Percentiles rank a stretch among this genome's conserved stretches.
Conservation (phyloP, 1,284 basidiomycete genomes). For the Papiliotrema flavescens region DNA sequence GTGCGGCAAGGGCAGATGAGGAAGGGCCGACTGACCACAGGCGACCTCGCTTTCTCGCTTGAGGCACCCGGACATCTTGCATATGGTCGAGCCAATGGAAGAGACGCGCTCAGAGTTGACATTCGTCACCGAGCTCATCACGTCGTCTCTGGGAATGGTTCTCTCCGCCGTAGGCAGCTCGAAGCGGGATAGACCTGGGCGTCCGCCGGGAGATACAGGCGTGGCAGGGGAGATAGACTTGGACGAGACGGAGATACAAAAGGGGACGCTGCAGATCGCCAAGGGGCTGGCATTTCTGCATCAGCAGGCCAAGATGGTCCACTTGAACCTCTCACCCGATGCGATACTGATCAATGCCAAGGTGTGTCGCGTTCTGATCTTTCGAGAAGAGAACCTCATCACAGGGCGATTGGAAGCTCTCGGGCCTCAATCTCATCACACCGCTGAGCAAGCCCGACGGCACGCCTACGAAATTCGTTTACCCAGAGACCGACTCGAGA, state of each 20-base stretch:
- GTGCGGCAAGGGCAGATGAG: constrained; percentile 12
- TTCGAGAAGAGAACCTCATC: neutral
- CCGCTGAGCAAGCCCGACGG: constrained; percentile 69
- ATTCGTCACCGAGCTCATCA: constrained; percentile 87
- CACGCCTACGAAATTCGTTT: constrained; percentile 74
- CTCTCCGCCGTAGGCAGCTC: constrained; percentile 59
- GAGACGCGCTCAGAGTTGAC: constrained; percentile 81
- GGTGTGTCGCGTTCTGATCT: constrained; percentile 52
- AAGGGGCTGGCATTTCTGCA: constrained; percentile 92
- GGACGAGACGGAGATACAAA: constrained; percentile 73
- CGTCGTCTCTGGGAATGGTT: constrained; percentile 55
- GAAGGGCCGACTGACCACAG: constrained; percentile 50
- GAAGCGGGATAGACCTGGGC: constrained; percentile 40
- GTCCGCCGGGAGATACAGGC: constrained; percentile 50
- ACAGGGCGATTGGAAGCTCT: constrained; percentile 96
- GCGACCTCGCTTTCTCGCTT: constrained; percentile 79
- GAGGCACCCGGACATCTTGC: constrained; percentile 92
- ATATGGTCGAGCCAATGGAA: constrained; percentile 97
- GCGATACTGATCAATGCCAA: constrained; percentile 78
- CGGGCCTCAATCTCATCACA: constrained; percentile 83
- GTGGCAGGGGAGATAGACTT: constrained; percentile 80
- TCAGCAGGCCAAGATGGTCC: constrained; percentile 82
- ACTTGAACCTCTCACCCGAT: constrained; percentile 84
- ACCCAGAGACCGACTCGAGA: constrained; percentile 79
- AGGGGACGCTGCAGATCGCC: constrained; percentile 89